phyloP scores from a whole-genome alignment of 805 yeast genomes.

The baker's yeast (Saccharomyces cerevisiae) region DNA sequence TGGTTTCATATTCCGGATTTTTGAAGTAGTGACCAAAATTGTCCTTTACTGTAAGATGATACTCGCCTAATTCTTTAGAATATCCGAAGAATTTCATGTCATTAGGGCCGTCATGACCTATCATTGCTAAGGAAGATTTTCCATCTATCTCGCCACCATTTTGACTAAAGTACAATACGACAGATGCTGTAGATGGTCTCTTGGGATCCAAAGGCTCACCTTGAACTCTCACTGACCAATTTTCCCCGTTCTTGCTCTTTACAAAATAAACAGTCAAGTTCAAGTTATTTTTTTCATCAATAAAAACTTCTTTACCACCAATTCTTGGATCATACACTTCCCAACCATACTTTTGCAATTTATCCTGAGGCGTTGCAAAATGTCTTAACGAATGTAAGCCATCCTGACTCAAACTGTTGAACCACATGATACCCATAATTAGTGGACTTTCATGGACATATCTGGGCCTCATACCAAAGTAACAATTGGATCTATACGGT shows the following conservation, averaged over 20 bases:
- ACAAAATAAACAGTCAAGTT: slow-evolving; percentile 65
- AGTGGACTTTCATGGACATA: slow-evolving; percentile 46
- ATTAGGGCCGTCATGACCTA: slow-evolving; percentile 17
- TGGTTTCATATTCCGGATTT: slow-evolving; percentile 22
- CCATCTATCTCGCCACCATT: slow-evolving; percentile 45
- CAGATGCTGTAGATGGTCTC: slow-evolving; percentile 45
- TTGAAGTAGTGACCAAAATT: slow-evolving; percentile 34
- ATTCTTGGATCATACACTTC: slow-evolving; percentile 73
- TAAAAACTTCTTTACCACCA: slow-evolving; percentile 76
- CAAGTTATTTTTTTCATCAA: slow-evolving; percentile 57
- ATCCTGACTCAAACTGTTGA: slow-evolving; percentile 48
- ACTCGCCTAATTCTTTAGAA: slow-evolving; percentile 60
- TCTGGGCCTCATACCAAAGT: slow-evolving; percentile 79
- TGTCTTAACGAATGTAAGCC: slow-evolving; percentile 59
- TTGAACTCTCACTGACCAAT: slow-evolving; percentile 72
- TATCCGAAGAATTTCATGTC: slow-evolving; percentile 36
- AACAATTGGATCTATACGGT: slow-evolving; percentile 80
- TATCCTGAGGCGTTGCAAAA: slow-evolving; percentile 63
- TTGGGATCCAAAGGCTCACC: slow-evolving; percentile 52
- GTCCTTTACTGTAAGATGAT: slow-evolving; percentile 51
- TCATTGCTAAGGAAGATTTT: slow-evolving; percentile 19
- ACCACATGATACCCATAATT: slow-evolving; percentile 83
- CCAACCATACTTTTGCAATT: slow-evolving; percentile 75
- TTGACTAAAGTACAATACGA: slow-evolving; percentile 72
- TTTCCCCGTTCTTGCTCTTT: slow-evolving; percentile 58